These are phyloP conservation scores for Edaphochlamys debaryana DNA, from an alignment of 139 green algal species.

Conservation along the genomic window DNA sequence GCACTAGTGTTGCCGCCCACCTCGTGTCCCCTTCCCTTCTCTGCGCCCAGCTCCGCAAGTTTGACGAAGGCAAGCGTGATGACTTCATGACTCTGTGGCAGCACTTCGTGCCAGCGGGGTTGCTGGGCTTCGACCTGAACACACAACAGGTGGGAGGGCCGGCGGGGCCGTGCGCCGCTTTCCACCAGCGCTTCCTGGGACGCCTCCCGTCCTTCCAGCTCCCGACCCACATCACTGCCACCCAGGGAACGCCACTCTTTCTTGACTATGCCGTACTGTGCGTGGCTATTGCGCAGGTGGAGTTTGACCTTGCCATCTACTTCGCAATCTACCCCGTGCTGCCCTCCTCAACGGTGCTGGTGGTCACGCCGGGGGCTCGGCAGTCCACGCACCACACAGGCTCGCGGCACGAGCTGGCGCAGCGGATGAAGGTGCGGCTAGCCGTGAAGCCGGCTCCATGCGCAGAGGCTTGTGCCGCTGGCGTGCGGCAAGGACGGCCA, in stretches of 20 bases:
- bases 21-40: neutral
- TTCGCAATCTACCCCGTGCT: conserved; percentile 58
- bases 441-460: neutral
- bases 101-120: conserved; percentile 42
- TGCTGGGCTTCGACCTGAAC: conserved; percentile 30
- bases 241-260: neutral
- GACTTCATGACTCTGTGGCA: conserved; percentile 53
- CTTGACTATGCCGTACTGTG: neutral
- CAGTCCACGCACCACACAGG: neutral
- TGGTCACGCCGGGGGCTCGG: conserved; percentile 1
- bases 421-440: conserved; percentile 41
- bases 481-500: too few relatives aligned
- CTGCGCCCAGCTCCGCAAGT: conserved; percentile 49
- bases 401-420: conserved; percentile 34
- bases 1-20: neutral
- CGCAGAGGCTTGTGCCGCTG: too few relatives aligned
- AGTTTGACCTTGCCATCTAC: conserved; percentile 47
- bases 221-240: neutral
- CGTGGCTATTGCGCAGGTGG: neutral
- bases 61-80: conserved; percentile 50
- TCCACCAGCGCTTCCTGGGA: too few relatives aligned
- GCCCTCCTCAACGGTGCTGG: conserved; percentile 36
- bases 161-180: too few relatives aligned
- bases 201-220: neutral
- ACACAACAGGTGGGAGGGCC: conserved; percentile 20